Percentiles rank a stretch among this genome's conserved stretches.
Evolutionary conservation across 2,329 filamentous ascomycete species (phyloP).

Genomic region (Fusarium sp.): DNA sequence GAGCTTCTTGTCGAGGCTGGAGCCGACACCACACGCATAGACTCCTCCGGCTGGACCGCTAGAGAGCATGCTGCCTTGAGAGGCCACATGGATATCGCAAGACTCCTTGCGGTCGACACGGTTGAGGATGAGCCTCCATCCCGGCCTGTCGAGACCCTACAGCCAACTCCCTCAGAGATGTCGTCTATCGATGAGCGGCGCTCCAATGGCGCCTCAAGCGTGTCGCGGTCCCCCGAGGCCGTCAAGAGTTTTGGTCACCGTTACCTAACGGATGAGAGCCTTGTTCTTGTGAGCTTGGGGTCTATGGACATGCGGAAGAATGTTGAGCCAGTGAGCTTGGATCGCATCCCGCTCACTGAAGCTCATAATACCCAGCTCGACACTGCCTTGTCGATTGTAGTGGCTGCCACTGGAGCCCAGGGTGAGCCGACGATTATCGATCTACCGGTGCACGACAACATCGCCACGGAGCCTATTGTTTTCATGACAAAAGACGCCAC

Average conservation of each 20-base stretch:
- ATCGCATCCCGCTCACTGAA: slow-evolving; percentile 86
- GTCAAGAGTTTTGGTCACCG: slow-evolving; percentile 97
- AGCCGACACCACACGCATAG: slow-evolving; percentile 78
- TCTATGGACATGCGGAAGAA: slow-evolving; percentile 94
- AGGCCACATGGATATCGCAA: slow-evolving; percentile 86
- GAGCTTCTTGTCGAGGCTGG: slow-evolving; percentile 82
- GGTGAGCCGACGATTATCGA: slow-evolving; percentile 93
- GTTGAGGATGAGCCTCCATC: slow-evolving; percentile 45
- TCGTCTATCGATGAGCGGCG: slow-evolving; percentile 72
- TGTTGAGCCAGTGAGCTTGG: slow-evolving; percentile 83
- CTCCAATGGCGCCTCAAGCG: slow-evolving; percentile 62
- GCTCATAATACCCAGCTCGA: slow-evolving; percentile 95
- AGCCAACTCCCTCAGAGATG: slow-evolving; percentile 52
- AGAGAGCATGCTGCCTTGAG: slow-evolving; percentile 92
- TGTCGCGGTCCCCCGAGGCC: slow-evolving; percentile 73
- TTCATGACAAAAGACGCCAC: slow-evolving; percentile 83
- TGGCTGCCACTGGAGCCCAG: slow-evolving; percentile 85
- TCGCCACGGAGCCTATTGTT: slow-evolving; percentile 91
- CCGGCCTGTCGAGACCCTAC: slow-evolving; percentile 38
- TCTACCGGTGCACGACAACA: slow-evolving; percentile 91
- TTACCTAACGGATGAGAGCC: slow-evolving; percentile 88
- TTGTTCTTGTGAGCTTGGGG: slow-evolving; percentile 92
- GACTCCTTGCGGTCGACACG: slow-evolving; percentile 69
- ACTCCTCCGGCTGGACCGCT: slow-evolving; percentile 93
- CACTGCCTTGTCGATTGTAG: slow-evolving; percentile 90